Evolutionary conservation across 257 asterid genomes (phyloP), one percentile per base, ranked within the genome.

Genomic region (Primulina huaijiensis): DNA sequence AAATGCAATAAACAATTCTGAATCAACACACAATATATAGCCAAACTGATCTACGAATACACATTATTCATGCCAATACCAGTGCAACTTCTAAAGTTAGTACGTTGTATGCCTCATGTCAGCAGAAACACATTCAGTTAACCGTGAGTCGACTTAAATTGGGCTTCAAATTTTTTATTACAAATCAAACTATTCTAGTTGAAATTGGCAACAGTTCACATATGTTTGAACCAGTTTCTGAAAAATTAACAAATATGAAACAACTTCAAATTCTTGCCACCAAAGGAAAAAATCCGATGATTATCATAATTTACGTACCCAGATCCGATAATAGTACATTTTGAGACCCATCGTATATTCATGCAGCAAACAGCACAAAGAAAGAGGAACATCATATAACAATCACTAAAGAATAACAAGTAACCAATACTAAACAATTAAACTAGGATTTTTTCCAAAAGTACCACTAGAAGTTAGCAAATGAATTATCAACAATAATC

Each of bases 221-320:
- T 14, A 50, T 17, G 61, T 43, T 43, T 35, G 43, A 38, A 56
- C 68, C 9, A 62, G 59, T 55, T 31, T 27, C 63, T 17, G 33
- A 64, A 70, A 17, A 30, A 43, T 29, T 17, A 21, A 64, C 46
- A 71, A 64, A 17, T 27, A 29, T 38, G 38, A 14, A 46, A 55
- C 58, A 74, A 60, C 60, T 60, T 27, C 52, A 14, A 33, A 9
- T 23, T 67, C 31, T 67, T 14, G 20, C 20, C 59, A 72, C 63
- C 12, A 19, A 14, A 20, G 2, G 2, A 17, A 9, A 43, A 40
- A 71, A 60, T 60, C 34, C 69, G 2, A 16, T 10, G 21, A 53
- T 12, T 5, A 57, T 2, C 43, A 56, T 17, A 66, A 20, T 30
- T 19, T 17, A 27, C 2, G 17, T 14, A 4, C 61, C 20, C 46